Evolutionary conservation across 225 moss, liverwort and hornwort genomes (phyloP), one percentile per base, ranked within the genome.

Genomic region (Ulota crispa): DNA sequence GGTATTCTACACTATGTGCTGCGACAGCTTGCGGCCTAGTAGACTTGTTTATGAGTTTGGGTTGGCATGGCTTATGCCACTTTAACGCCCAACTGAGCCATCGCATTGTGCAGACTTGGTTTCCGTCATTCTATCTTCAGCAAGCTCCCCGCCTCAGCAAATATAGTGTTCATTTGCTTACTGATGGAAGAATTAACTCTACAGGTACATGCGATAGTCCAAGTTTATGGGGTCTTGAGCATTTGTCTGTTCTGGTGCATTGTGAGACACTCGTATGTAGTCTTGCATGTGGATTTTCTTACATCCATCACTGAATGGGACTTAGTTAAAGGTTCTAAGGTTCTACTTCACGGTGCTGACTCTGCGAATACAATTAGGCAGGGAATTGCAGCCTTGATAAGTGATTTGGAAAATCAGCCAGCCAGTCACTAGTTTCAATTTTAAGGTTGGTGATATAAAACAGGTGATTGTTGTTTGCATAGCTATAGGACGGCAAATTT

Each of bases 1-100:
- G 95, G 97, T 76, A 97, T 97, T 83, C 90, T 97, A 8, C 95
- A 95, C 77, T 97, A 97, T 41, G 97, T 97, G 61, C 83, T 95
- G 12, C 93, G 93, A 80, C 95, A 97, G 78, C 93, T 97, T 65
- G 88, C 93, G 19, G 76, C 84, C 30, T 78, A 82, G 54, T 96
- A 87, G 83, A 66, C 54, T 66, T 80, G 32, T 23, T 39, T 26
- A 64, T 73, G 65, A 80, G 62, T 77, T 83, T 75, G 53, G 72
- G 39, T 28, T 53, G 80, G 31, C 70, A 43, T 39, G n/a, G 39
- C 30, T 36, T 80, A 9, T 75, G 59, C 72, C 31, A 59, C 5
- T 64, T 26, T 23, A 37, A 34, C 75, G 34, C 76, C 57, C 75
- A 64, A 26, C 34, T 57, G 76, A 83, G 42, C 50, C 30, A 37